Evolutionary conservation across 2,329 filamentous ascomycete species (phyloP).

Genomic region (Pseudogymnoascus sp.): DNA sequence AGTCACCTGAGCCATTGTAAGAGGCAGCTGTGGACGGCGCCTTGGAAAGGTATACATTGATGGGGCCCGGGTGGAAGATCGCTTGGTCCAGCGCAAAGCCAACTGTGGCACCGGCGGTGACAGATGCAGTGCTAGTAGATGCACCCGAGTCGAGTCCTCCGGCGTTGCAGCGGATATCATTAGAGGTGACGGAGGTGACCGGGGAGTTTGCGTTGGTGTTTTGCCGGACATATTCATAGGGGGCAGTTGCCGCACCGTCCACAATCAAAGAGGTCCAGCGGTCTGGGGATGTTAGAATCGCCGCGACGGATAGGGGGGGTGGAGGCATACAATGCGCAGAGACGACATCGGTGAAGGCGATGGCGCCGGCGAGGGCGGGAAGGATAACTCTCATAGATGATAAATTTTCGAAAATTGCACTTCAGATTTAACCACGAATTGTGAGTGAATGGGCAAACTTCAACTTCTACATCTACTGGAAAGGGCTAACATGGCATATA

Average conservation of each 20-base stretch:
- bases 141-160: conserved; percentile 30
- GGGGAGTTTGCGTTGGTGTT: conserved; percentile 41
- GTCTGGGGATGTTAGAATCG: not conserved
- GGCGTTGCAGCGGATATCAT: conserved; percentile 41
- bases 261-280: conserved; percentile 11
- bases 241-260: conserved; percentile 37
- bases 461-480: not conserved
- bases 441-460: not conserved
- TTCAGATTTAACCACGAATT: not conserved
- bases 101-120: conserved; percentile 37
- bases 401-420: conserved; percentile 10
- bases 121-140: conserved; percentile 36
- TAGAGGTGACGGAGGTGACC: conserved; percentile 39
- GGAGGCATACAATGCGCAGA: not conserved
- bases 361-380: not conserved
- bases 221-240: conserved; percentile 44
- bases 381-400: not conserved
- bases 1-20: conserved; percentile 41
- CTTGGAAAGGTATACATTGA: conserved; percentile 37
- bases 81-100: conserved; percentile 42
- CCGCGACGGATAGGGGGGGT: not conserved
- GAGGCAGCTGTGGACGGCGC: conserved; percentile 36
- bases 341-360: not conserved
- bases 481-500: conserved; percentile 14
- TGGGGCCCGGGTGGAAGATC: conserved; percentile 40